phyloP scores from a whole-genome alignment of 1,139 yeast genomes.

The Diutina catenulata region DNA sequence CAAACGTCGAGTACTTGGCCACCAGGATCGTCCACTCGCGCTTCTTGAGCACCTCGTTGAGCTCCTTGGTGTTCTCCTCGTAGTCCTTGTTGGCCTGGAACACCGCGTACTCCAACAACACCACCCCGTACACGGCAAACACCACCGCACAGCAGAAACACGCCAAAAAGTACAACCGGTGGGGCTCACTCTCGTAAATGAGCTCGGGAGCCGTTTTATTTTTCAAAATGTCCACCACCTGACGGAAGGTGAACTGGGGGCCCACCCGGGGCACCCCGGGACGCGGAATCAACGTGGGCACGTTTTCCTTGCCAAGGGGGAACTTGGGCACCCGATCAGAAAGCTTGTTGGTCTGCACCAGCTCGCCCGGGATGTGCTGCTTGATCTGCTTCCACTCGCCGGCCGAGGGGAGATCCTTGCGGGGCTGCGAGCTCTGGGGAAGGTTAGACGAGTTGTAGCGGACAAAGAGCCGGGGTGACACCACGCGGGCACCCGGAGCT shows the following conservation, averaged over 20 bases:
- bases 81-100: slow-evolving; percentile 46
- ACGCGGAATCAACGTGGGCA: slow-evolving; percentile 60
- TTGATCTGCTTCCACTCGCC: slow-evolving; percentile 36
- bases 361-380: slow-evolving; percentile 52
- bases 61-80: slow-evolving; percentile 42
- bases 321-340: slow-evolving; percentile 47
- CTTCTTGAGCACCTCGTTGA: slow-evolving; percentile 21
- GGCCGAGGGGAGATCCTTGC: slow-evolving; percentile 20
- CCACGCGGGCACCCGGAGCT: too few species aligned
- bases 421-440: slow-evolving; percentile 18
- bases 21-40: slow-evolving; percentile 27
- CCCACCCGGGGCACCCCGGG: slow-evolving; percentile 69
- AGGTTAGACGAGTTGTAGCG: slow-evolving; percentile 14
- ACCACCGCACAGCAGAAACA: slow-evolving; percentile 61
- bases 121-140: slow-evolving; percentile 54
- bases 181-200: slow-evolving; percentile 77
- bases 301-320: slow-evolving; percentile 54
- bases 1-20: slow-evolving; percentile 21
- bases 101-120: slow-evolving; percentile 47
- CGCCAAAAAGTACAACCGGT: slow-evolving; percentile 58
- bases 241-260: slow-evolving; percentile 43
- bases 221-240: slow-evolving; percentile 51
- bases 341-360: slow-evolving; percentile 34
- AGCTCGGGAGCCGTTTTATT: slow-evolving; percentile 55
- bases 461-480: too few species aligned